phyloP scores from a whole-genome alignment of 129 eudicot species.

The Heracleum sosnowskyi region DNA sequence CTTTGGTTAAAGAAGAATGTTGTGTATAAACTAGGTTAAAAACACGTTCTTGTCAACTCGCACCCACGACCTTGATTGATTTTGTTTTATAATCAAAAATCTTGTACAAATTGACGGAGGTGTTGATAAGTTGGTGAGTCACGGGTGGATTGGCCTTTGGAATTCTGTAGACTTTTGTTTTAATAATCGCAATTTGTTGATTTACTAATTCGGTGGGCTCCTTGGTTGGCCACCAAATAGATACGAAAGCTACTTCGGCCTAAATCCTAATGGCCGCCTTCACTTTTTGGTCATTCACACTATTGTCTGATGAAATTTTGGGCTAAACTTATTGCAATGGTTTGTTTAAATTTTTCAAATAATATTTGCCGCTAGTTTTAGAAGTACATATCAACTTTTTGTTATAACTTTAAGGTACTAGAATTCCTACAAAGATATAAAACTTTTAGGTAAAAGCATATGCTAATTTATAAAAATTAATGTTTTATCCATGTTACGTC shows the following conservation, averaged over 20 bases:
- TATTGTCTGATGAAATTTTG: background rate
- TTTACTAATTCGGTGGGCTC: background rate
- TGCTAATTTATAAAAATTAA: too few species aligned
- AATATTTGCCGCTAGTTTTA: too few species aligned
- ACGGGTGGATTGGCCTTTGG: background rate
- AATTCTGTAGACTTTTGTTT: slow-evolving; percentile 1
- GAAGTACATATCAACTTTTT: too few species aligned
- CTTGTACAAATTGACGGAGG: background rate
- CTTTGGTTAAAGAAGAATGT: background rate
- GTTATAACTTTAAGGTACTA: too few species aligned
- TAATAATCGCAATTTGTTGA: background rate
- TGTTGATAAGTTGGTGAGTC: background rate
- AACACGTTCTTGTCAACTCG: background rate
- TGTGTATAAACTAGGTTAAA: background rate
- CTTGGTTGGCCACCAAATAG: slow-evolving; percentile 1
- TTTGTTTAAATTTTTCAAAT: too few species aligned
- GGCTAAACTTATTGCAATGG: background rate
- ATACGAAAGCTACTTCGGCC: background rate
- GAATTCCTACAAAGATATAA: too few species aligned
- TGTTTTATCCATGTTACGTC: too few species aligned
- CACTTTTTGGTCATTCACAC: background rate
- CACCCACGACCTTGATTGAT: background rate
- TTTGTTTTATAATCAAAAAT: background rate
- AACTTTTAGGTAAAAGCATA: too few species aligned
- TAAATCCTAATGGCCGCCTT: background rate